These are phyloP conservation scores for Magnusiomyces magnusii DNA, from an alignment of 1,139 yeast species.

Conservation along the genomic window DNA sequence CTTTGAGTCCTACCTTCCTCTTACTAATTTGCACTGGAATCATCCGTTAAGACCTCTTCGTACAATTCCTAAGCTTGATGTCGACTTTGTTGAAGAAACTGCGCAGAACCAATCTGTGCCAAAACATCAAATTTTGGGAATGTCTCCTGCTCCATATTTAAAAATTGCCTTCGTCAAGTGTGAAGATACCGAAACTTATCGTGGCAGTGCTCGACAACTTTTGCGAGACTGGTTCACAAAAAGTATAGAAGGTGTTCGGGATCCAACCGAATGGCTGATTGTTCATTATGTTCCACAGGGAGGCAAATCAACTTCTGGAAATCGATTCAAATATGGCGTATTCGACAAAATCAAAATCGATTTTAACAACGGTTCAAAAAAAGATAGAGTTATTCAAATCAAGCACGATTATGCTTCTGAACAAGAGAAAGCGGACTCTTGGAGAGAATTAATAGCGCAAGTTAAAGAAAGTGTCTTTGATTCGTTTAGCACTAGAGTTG, in stretches of 20 bases:
- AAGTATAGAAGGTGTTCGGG: slow-evolving; percentile 39
- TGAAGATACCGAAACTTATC: slow-evolving; percentile 62
- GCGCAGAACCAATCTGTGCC: slow-evolving; percentile 33
- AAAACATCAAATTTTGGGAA: slow-evolving; percentile 38
- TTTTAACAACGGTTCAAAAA: slow-evolving; percentile 41
- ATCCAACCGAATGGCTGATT: slow-evolving; percentile 59
- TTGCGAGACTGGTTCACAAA: slow-evolving; percentile 71
- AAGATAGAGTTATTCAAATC: slow-evolving; percentile 34
- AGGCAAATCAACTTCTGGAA: slow-evolving; percentile 32
- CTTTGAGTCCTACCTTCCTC: slow-evolving; percentile 49
- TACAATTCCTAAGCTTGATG: slow-evolving; percentile 57
- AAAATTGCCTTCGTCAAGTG: slow-evolving; percentile 66
- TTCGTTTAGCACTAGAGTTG: slow-evolving; percentile 49
- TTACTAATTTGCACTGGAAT: slow-evolving; percentile 77
- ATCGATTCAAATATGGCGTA: slow-evolving; percentile 47
- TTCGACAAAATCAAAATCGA: slow-evolving; percentile 62
- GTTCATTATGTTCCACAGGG: slow-evolving; percentile 47
- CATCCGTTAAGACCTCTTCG: slow-evolving; percentile 51
- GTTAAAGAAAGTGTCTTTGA: slow-evolving; percentile 48
- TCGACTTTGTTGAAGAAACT: slow-evolving; percentile 58
- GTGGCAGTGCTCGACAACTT: slow-evolving; percentile 67
- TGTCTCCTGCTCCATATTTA: slow-evolving; percentile 45
- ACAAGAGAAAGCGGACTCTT: slow-evolving; percentile 38
- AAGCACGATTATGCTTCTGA: slow-evolving; percentile 35
- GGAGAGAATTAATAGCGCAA: slow-evolving; percentile 41